Conservation (phyloP, 2,329 filamentous ascomycete species). For the Aspergillus sp. region DNA sequence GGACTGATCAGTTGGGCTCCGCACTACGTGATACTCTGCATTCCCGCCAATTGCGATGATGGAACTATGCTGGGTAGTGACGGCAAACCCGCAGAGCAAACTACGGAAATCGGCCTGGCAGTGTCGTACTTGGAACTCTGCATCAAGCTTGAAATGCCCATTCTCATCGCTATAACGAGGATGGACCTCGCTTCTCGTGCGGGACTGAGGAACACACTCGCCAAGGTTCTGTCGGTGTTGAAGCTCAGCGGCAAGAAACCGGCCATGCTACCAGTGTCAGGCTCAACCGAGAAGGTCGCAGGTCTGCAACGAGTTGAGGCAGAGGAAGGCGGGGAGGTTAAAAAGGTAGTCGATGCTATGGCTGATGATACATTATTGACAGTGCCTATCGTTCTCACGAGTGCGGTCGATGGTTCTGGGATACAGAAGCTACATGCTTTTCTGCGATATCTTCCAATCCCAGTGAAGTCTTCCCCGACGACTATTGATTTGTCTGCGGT, state of each 20-base stretch:
- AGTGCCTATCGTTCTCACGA: constrained; percentile 83
- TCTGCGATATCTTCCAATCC: constrained; percentile 67
- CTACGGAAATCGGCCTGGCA: constrained; percentile 61
- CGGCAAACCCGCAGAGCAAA: constrained; percentile 18
- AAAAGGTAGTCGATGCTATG: constrained; percentile 44
- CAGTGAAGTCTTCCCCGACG: constrained; percentile 33
- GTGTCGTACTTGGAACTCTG: constrained; percentile 79
- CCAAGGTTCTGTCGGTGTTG: constrained; percentile 66
- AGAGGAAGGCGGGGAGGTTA: constrained; percentile 53
- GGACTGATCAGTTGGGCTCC: constrained; percentile 94
- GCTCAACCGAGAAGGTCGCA: constrained; percentile 44
- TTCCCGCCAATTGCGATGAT: constrained; percentile 66
- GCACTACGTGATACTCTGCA: constrained; percentile 84
- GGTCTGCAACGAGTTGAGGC: constrained; percentile 53
- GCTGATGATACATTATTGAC: constrained; percentile 38
- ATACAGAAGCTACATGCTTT: constrained; percentile 77
- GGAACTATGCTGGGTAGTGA: constrained; percentile 33
- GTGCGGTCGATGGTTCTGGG: constrained; percentile 75
- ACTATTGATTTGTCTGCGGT: constrained; percentile 13
- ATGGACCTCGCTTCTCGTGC: constrained; percentile 73
- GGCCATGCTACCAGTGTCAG: constrained; percentile 53
- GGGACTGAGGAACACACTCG: constrained; percentile 63
- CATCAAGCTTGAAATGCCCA: constrained; percentile 67
- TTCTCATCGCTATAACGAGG: constrained; percentile 83
- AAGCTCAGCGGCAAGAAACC: constrained; percentile 70